phyloP scores from a whole-genome alignment of 257 asterid genomes.

The Anisodus tanguticus region DNA sequence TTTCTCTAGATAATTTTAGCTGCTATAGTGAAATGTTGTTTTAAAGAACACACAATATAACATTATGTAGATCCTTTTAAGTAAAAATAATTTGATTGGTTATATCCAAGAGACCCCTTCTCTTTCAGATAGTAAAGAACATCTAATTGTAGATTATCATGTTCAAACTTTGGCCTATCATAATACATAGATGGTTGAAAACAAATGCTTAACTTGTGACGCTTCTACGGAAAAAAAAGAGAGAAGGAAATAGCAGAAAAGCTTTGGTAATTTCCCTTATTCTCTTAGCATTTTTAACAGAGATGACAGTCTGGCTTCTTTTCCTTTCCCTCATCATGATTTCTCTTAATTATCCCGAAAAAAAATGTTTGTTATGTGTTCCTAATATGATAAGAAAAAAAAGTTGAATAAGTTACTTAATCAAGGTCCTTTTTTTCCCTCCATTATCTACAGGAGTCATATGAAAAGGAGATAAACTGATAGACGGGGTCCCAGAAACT shows the following conservation, averaged over 20 bases:
- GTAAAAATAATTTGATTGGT: neutral
- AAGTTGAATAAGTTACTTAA: neutral
- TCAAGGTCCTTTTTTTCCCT: slow-evolving; percentile 15
- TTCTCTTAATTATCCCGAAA: neutral
- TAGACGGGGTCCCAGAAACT: slow-evolving; percentile 98
- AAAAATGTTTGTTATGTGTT: neutral
- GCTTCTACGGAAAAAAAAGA: neutral
- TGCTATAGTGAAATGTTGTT: neutral
- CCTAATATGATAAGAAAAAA: neutral
- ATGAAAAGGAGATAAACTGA: slow-evolving; percentile 96
- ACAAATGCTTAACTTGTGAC: neutral
- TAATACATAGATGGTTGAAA: neutral
- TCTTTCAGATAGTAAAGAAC: neutral
- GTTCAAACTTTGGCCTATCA: neutral
- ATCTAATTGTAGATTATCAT: neutral
- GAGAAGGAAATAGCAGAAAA: neutral
- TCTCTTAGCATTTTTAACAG: neutral
- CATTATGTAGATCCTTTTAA: neutral
- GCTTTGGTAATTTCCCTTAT: neutral
- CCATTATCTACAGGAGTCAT: slow-evolving; percentile 70
- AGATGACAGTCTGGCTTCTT: neutral
- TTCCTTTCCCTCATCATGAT: neutral
- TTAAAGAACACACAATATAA: no score
- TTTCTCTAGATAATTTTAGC: neutral
- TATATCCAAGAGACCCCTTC: neutral